Conservation (phyloP, 2,329 filamentous ascomycete genomes). For the Clonostachys rosea region DNA sequence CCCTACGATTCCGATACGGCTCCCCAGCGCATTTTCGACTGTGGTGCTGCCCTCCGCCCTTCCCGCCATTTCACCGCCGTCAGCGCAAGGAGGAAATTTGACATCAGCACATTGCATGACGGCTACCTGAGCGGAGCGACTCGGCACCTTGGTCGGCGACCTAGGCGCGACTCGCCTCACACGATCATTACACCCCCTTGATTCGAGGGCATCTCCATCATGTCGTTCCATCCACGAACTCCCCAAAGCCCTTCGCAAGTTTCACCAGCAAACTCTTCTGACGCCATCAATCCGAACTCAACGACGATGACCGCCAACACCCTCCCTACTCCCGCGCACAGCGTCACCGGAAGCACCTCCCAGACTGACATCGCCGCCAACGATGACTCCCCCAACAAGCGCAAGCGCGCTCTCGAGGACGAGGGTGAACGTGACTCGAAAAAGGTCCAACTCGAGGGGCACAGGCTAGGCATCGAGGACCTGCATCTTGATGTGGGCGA, state of each 20-base stretch:
- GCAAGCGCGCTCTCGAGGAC: slow-evolving; percentile 56
- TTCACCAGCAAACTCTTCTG: slow-evolving; percentile 49
- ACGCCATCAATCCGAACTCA: slow-evolving; percentile 35
- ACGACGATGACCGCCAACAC: slow-evolving; percentile 38
- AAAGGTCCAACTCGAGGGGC: slow-evolving; percentile 58
- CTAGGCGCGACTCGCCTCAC: slow-evolving; percentile 3
- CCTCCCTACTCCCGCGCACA: slow-evolving; percentile 59
- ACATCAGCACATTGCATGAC: slow-evolving; percentile 4
- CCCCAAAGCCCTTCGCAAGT: slow-evolving; percentile 63
- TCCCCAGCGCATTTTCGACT: too few relatives aligned
- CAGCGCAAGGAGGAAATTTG: background rate
- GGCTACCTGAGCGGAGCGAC: slow-evolving; percentile 4
- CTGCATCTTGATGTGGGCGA: slow-evolving; percentile 62
- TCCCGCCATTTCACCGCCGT: too few relatives aligned
- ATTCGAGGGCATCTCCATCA: slow-evolving; percentile 21
- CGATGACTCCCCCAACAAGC: slow-evolving; percentile 54
- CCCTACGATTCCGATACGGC: too few relatives aligned
- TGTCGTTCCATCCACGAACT: slow-evolving; percentile 65
- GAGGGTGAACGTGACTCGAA: slow-evolving; percentile 45
- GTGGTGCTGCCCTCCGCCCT: too few relatives aligned
- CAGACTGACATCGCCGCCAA: slow-evolving; percentile 39
- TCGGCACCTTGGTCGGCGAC: slow-evolving; percentile 6
- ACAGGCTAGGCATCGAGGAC: slow-evolving; percentile 58
- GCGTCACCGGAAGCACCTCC: slow-evolving; percentile 51
- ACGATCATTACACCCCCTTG: background rate